phyloP scores from a whole-genome alignment of 768 basidiomycete genomes.

The Psilocybe sp. region DNA sequence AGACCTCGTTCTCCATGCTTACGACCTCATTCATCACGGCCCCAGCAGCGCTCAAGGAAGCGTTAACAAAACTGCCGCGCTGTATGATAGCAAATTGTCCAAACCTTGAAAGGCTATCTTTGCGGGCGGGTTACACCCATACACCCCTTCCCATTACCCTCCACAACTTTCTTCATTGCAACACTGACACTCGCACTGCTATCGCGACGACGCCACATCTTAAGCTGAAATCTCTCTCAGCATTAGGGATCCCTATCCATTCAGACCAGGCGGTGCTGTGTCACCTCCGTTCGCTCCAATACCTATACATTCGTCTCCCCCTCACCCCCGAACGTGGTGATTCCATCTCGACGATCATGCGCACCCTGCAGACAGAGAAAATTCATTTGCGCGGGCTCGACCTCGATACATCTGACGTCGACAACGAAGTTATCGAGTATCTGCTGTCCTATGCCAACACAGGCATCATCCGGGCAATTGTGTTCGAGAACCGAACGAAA shows the following conservation, averaged over 20 bases:
- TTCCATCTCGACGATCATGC: slow-evolving; percentile 4
- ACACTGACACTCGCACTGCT: not conserved
- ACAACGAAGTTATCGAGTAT: slow-evolving; percentile 10
- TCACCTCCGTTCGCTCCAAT: slow-evolving; percentile 8
- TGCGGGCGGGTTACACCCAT: too few relatives aligned
- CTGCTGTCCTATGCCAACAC: slow-evolving; percentile 2
- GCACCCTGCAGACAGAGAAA: slow-evolving; percentile 1
- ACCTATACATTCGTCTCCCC: slow-evolving; percentile 5
- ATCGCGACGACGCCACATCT: not conserved
- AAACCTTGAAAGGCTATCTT: not conserved
- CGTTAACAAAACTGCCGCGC: not conserved
- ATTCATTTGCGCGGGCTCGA: slow-evolving; percentile 8
- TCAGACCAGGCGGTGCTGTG: slow-evolving; percentile 5
- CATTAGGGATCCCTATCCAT: not conserved
- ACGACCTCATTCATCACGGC: too few relatives aligned
- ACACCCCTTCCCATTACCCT: too few relatives aligned
- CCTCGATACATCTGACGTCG: slow-evolving; percentile 7
- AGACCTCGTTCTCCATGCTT: too few relatives aligned
- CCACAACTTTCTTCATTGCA: slow-evolving; percentile 4
- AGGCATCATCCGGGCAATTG: not conserved
- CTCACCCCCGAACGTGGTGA: slow-evolving; percentile 3
- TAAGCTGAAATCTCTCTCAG: slow-evolving; percentile 1
- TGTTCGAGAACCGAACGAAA: slow-evolving; percentile 3
- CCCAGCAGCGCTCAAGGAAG: too few relatives aligned
- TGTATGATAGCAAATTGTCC: slow-evolving; percentile 6